phyloP scores from a whole-genome alignment of 805 yeast species.

The Saccharomycopsis capsularis region DNA sequence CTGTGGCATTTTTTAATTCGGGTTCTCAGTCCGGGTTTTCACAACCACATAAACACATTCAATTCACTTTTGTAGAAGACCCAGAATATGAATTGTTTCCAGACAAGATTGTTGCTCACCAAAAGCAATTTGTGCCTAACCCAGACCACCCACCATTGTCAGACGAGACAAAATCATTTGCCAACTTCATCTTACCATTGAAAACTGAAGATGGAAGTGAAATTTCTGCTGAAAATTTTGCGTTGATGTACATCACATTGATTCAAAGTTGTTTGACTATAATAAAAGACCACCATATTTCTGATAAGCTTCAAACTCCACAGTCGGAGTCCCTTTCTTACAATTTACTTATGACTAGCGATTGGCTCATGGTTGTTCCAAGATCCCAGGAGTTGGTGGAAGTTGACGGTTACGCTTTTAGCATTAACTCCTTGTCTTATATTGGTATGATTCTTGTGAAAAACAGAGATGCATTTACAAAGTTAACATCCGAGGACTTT shows the following conservation, averaged over 20 bases:
- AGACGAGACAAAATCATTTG: constrained; percentile 59
- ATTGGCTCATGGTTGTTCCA: constrained; percentile 86
- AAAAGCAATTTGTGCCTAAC: constrained; percentile 48
- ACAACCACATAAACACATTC: constrained; percentile 88
- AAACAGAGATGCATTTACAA: constrained; percentile 44
- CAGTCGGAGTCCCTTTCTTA: constrained; percentile 39
- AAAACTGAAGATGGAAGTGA: constrained; percentile 26
- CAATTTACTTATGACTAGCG: constrained; percentile 73
- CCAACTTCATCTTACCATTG: constrained; percentile 58
- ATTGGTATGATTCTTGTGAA: constrained; percentile 77
- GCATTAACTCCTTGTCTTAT: constrained; percentile 73
- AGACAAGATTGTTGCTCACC: constrained; percentile 38
- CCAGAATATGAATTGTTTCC: constrained; percentile 50
- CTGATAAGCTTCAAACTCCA: background rate
- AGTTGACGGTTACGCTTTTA: constrained; percentile 27
- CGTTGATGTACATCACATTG: constrained; percentile 63
- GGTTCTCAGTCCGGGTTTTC: constrained; percentile 93
- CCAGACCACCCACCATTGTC: constrained; percentile 52
- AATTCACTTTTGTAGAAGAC: constrained; percentile 41
- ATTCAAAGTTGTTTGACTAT: constrained; percentile 66
- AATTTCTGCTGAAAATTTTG: constrained; percentile 43
- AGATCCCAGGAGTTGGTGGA: constrained; percentile 52
- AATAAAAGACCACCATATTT: constrained; percentile 42
- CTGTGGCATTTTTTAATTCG: constrained; percentile 82
- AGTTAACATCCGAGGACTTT: constrained; percentile 40